Evolutionary conservation across 2,329 filamentous ascomycete species (phyloP), one percentile per base, ranked within the genome.

Genomic region (Colletotrichum sp.): DNA sequence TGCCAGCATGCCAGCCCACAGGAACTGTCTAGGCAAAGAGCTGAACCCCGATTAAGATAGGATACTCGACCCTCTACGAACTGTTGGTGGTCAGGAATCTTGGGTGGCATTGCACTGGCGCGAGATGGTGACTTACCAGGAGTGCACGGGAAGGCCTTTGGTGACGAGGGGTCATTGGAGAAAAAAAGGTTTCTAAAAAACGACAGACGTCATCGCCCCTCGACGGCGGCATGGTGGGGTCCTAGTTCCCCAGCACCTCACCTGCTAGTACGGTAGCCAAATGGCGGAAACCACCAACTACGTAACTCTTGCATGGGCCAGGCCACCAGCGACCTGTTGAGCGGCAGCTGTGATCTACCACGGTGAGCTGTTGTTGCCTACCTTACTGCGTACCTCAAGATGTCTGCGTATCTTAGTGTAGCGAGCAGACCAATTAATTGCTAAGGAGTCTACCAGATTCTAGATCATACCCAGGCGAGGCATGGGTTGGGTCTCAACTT

Each of bases 201-300:
- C 39, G 48, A 32, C 58, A 70, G 74, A 76, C 74, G 74, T 76
- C 74, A 76, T 76, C 70, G 68, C 64, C 70, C 69, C 73, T 75
- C 70, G 56, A 27, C 67, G 25, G 61, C 22, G n/a, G 55, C 67
- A n/a, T 36, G 66, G 74, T 75, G 74, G 74, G 70, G 74, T 74
- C 9, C 58, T 52, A 52, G n/a, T 52, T 18, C 22, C 55, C 34
- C 18, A 30, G 48, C 22, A 34, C 27, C 10, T 52, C 43, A 52
- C 43, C 43, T 25, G 43, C 43, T 52, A 52, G 43, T 13, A 52
- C n/a, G n/a, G 43, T 22, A 30, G 66, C 55, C 22, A 30, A 66
- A 66, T 25, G 39, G 62, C 56, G 36, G 61, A 61, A 62, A 64
- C 22, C 27, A 76, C 43, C n/a, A 60, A 61, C 74, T 65, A 76